These are phyloP conservation scores for Trichophyton schoenleinii DNA, from an alignment of 2,329 filamentous ascomycete species.

Conservation along the genomic window DNA sequence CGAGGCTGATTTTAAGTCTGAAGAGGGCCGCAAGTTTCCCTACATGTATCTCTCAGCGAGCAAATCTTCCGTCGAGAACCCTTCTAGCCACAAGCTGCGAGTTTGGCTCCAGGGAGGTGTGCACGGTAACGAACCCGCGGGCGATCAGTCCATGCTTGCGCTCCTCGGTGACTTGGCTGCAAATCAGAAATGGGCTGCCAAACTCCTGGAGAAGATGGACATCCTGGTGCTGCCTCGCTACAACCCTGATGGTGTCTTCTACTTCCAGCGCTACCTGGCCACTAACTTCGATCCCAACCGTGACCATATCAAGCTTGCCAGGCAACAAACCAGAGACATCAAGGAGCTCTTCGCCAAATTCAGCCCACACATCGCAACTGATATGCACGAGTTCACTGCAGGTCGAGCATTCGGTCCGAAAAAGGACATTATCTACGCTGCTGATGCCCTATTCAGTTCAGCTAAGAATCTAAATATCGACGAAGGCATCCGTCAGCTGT, in stretches of 20 bases:
- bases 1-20: constrained; percentile 2
- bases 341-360: constrained; percentile 3
- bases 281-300: constrained; percentile 8
- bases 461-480: constrained; percentile 7
- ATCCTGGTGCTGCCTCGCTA: constrained; percentile 4
- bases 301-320: constrained; percentile 5
- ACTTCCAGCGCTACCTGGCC: constrained; percentile 8
- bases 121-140: constrained; percentile 5
- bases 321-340: constrained; percentile 6
- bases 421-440: not conserved
- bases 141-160: constrained; percentile 6
- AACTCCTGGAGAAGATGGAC: constrained; percentile 5
- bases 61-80: not conserved
- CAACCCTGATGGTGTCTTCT: constrained; percentile 7
- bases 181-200: constrained; percentile 1
- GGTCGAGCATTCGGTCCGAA: not conserved
- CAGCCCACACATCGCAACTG: constrained; percentile 3
- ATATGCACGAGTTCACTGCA: constrained; percentile 6
- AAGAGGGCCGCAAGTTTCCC: constrained; percentile 6
- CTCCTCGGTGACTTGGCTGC: constrained; percentile 2
- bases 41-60: constrained; percentile 3
- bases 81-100: not conserved
- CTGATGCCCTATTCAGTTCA: constrained; percentile 5
- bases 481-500: constrained; percentile 4
- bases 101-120: constrained; percentile 8